phyloP scores from a whole-genome alignment of 495 filamentous ascomycete species.

The Rusavskia elegans region DNA sequence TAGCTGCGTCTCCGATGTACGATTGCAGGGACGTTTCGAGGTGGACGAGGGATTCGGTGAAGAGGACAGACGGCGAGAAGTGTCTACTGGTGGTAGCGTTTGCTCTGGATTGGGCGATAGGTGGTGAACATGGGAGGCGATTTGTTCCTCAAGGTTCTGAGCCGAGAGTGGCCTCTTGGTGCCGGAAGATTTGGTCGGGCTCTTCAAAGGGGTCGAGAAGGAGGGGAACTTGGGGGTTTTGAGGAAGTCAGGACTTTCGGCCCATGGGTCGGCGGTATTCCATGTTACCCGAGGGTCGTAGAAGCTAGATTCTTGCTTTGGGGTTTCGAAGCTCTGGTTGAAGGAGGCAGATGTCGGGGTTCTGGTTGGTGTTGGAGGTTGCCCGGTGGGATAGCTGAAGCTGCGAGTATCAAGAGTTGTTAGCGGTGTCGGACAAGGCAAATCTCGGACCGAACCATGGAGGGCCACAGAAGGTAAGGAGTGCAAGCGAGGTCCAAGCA shows the following conservation, averaged over 20 bases:
- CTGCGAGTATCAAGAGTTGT: slow-evolving; percentile 18
- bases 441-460: too few relatives aligned
- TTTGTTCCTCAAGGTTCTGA: slow-evolving; percentile 24
- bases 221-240: slow-evolving; percentile 31
- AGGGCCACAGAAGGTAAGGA: too few relatives aligned
- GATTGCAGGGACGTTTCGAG: slow-evolving; percentile 16
- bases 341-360: slow-evolving; percentile 52
- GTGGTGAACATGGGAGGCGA: slow-evolving; percentile 41
- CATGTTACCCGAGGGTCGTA: slow-evolving; percentile 35
- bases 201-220: slow-evolving; percentile 15
- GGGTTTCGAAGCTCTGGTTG: slow-evolving; percentile 50
- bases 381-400: slow-evolving; percentile 64
- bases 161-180: slow-evolving; percentile 11
- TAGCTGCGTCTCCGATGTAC: slow-evolving; percentile 5
- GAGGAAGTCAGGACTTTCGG: slow-evolving; percentile 35
- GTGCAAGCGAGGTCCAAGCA: too few relatives aligned
- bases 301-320: slow-evolving; percentile 40
- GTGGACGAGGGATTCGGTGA: slow-evolving; percentile 33
- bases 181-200: slow-evolving; percentile 16
- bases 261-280: slow-evolving; percentile 37
- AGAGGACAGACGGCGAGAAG: slow-evolving; percentile 36
- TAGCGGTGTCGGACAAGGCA: too few relatives aligned
- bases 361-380: slow-evolving; percentile 62
- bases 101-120: slow-evolving; percentile 35
- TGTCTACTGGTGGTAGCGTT: slow-evolving; percentile 39